phyloP scores from a whole-genome alignment of 2,329 filamentous ascomycete species.

The Diaporthe eres region DNA sequence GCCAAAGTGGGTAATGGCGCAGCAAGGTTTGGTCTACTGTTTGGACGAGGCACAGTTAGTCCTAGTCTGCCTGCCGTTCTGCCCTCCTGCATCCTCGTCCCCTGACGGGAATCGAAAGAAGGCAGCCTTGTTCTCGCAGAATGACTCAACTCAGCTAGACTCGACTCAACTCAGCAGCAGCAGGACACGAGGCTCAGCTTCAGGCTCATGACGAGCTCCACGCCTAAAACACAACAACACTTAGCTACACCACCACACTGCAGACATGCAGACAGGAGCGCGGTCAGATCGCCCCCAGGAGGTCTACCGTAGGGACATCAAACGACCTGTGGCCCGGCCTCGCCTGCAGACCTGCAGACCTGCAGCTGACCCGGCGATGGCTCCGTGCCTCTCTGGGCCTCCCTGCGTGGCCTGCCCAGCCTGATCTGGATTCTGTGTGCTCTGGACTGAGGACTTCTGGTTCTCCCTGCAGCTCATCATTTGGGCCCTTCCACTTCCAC shows the following conservation, averaged over 20 bases:
- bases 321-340: not conserved
- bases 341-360: not conserved
- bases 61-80: not conserved
- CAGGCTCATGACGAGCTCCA: slow-evolving; percentile 4
- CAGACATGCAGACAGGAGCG: not conserved
- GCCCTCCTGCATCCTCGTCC: not conserved
- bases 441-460: not conserved
- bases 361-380: not conserved
- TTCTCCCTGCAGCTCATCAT: slow-evolving; percentile 24
- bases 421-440: not conserved
- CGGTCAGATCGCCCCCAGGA: slow-evolving; percentile 3
- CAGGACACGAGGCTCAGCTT: not conserved
- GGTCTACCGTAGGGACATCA: not conserved
- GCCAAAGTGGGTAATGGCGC: not conserved
- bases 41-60: slow-evolving; percentile 16
- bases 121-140: not conserved
- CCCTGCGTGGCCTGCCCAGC: not conserved
- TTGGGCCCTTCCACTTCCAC: not conserved
- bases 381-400: not conserved
- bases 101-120: not conserved
- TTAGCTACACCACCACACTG: not conserved
- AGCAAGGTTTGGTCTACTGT: slow-evolving; percentile 24
- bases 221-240: slow-evolving; percentile 1
- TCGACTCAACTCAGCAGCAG: not conserved
- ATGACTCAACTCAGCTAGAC: not conserved